phyloP scores from a whole-genome alignment of 345 rosid species.

The Gossypium anomalum region DNA sequence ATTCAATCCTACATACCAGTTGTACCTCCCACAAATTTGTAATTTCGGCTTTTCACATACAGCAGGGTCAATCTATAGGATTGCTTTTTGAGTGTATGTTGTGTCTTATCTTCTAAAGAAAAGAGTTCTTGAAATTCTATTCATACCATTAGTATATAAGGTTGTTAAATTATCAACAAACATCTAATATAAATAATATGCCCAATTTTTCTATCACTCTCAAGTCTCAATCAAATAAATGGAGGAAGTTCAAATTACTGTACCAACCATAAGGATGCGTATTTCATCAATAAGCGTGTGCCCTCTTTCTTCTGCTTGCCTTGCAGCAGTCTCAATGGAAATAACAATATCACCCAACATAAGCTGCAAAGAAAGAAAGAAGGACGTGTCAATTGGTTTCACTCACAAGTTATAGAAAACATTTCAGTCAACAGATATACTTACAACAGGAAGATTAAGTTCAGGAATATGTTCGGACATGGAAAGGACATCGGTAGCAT shows the following conservation, averaged over 20 bases:
- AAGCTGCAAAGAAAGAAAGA: constrained; percentile 49
- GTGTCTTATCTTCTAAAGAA: not conserved
- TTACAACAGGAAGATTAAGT: constrained; percentile 78
- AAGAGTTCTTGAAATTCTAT: not conserved
- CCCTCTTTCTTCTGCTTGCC: constrained; percentile 89
- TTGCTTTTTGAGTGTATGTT: not conserved
- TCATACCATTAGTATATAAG: not conserved
- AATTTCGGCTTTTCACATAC: not conserved
- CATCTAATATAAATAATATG: not conserved
- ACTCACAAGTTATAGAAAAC: not conserved
- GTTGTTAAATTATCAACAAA: constrained; percentile 7
- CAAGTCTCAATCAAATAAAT: constrained; percentile 8
- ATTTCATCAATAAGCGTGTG: constrained; percentile 89
- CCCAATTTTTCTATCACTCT: not conserved
- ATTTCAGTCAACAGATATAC: constrained; percentile 14
- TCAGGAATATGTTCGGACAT: constrained; percentile 82
- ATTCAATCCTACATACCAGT: not conserved
- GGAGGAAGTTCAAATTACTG: not conserved
- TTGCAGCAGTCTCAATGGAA: constrained; percentile 88
- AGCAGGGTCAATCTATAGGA: not conserved
- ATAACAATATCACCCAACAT: constrained; percentile 95
- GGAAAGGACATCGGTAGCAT: constrained; percentile 92
- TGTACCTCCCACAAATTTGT: not conserved
- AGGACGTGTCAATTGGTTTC: constrained; percentile 13
- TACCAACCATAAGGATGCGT: constrained; percentile 73